Evolutionary conservation across 306 rosid genomes (phyloP).

Genomic region (Cucurbita argyrosperma): DNA sequence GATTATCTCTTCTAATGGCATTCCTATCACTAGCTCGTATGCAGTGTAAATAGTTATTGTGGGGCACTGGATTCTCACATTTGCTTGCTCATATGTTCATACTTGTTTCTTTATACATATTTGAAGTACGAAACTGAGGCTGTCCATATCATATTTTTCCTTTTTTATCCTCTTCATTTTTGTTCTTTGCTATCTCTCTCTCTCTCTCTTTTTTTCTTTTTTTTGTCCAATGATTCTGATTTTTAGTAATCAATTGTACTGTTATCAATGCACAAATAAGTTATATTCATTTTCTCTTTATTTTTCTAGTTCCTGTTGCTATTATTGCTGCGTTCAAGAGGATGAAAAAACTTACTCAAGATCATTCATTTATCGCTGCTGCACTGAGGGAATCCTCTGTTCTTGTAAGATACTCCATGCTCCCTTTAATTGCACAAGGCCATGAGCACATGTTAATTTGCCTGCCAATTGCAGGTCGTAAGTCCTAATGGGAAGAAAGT

Average conservation of each 20-base stretch:
- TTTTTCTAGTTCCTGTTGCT: slow-evolving; percentile 59
- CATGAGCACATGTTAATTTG: slow-evolving; percentile 1
- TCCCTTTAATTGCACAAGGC: slow-evolving; percentile 9
- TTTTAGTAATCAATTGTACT: not conserved
- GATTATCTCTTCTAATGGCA: too few species aligned
- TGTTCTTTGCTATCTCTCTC: not conserved
- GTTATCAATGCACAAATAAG: not conserved
- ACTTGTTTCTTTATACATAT: not conserved
- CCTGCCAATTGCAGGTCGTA: slow-evolving; percentile 42
- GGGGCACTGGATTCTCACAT: not conserved
- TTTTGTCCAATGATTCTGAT: not conserved
- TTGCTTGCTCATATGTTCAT: not conserved
- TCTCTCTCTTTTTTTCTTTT: not conserved
- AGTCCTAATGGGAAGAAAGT: slow-evolving; percentile 72
- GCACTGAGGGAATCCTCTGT: slow-evolving; percentile 72
- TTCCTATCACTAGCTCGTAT: too few species aligned
- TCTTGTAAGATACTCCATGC: slow-evolving; percentile 40
- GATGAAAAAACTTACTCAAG: slow-evolving; percentile 57
- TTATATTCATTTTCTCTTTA: slow-evolving; percentile 3
- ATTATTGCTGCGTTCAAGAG: slow-evolving; percentile 72
- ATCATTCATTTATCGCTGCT: slow-evolving; percentile 35
- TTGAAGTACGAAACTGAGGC: not conserved
- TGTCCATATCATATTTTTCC: not conserved
- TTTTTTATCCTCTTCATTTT: not conserved
- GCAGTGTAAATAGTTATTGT: not conserved